Percentiles rank a stretch among this genome's conserved stretches.
Conservation (phyloP, 306 rosid species). For the Cucurbita argyrosperma region DNA sequence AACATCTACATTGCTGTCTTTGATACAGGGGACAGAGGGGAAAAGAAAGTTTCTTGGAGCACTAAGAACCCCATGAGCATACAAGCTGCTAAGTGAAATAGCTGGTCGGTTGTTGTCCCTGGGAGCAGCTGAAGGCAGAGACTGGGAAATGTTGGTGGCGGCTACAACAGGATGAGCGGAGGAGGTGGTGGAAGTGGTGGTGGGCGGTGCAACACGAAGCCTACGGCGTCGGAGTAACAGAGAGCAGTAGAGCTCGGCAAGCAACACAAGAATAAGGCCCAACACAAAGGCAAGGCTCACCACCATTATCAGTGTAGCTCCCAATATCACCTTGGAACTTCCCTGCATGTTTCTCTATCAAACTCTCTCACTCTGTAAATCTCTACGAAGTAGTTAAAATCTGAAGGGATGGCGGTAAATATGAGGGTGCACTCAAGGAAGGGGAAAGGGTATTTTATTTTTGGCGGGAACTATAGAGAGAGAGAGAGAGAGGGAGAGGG, state of each 20-base stretch:
- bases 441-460: constrained; percentile 5
- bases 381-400: neutral
- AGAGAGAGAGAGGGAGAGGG: neutral
- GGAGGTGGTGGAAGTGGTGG: constrained; percentile 7
- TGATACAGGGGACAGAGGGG: constrained; percentile 26
- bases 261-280: constrained; percentile 60
- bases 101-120: constrained; percentile 1
- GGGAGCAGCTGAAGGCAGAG: constrained; percentile 1
- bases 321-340: constrained; percentile 77
- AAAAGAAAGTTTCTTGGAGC: constrained; percentile 70
- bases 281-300: constrained; percentile 67
- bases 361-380: neutral
- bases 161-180: neutral
- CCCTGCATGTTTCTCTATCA: constrained; percentile 49
- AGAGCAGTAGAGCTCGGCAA: constrained; percentile 88
- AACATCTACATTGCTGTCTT: constrained; percentile 23
- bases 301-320: constrained; percentile 73
- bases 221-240: constrained; percentile 70
- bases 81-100: constrained; percentile 27
- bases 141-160: neutral
- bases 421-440: constrained; percentile 15
- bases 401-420: neutral
- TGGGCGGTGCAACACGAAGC: constrained; percentile 49
- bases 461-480: constrained; percentile 42
- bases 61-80: constrained; percentile 60